Percentiles rank a stretch among this genome's conserved stretches.
These are phyloP conservation scores for Neonectria coccinea DNA, from an alignment of 2,329 filamentous ascomycete species.

Conservation along the genomic window DNA sequence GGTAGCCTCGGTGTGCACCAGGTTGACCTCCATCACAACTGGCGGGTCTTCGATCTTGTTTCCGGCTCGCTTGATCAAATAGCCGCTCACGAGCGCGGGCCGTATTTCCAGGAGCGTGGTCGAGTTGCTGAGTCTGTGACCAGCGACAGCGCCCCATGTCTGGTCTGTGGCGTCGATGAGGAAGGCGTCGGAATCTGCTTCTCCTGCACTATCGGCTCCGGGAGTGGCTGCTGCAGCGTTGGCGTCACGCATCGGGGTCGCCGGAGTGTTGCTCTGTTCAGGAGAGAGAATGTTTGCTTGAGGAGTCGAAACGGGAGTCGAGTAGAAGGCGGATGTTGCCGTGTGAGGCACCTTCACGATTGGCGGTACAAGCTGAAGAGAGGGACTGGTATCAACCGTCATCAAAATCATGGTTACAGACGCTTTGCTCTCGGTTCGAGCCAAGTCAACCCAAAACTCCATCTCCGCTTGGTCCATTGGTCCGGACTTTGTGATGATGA, in stretches of 20 bases:
- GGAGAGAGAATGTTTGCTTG: slow-evolving; percentile 70
- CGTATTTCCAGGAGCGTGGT: slow-evolving; percentile 65
- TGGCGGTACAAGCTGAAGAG: slow-evolving; percentile 71
- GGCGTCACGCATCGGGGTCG: slow-evolving; percentile 59
- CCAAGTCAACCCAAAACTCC: slow-evolving; percentile 67
- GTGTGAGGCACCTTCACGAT: slow-evolving; percentile 61
- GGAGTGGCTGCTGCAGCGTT: slow-evolving; percentile 59
- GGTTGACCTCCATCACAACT: slow-evolving; percentile 71
- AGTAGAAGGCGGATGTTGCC: slow-evolving; percentile 60
- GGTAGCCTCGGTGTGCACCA: slow-evolving; percentile 66
- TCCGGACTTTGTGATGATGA: slow-evolving; percentile 79
- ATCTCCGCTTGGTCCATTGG: slow-evolving; percentile 75
- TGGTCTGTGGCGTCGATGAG: slow-evolving; percentile 80
- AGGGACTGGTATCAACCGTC: slow-evolving; percentile 73
- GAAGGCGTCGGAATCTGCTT: slow-evolving; percentile 68
- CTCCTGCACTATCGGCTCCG: slow-evolving; percentile 55
- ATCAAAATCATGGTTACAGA: slow-evolving; percentile 69
- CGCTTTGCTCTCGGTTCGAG: slow-evolving; percentile 63
- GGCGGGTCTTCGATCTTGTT: slow-evolving; percentile 68
- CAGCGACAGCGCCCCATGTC: slow-evolving; percentile 78
- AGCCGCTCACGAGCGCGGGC: slow-evolving; percentile 72
- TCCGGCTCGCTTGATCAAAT: slow-evolving; percentile 73
- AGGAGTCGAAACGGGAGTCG: slow-evolving; percentile 77
- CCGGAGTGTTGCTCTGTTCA: slow-evolving; percentile 66
- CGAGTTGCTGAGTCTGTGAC: slow-evolving; percentile 73